A percentile compares a stretch with the other conserved stretches of the same genome.
Conservation (phyloP, 768 basidiomycete genomes). For the Kwoniella sp. region DNA sequence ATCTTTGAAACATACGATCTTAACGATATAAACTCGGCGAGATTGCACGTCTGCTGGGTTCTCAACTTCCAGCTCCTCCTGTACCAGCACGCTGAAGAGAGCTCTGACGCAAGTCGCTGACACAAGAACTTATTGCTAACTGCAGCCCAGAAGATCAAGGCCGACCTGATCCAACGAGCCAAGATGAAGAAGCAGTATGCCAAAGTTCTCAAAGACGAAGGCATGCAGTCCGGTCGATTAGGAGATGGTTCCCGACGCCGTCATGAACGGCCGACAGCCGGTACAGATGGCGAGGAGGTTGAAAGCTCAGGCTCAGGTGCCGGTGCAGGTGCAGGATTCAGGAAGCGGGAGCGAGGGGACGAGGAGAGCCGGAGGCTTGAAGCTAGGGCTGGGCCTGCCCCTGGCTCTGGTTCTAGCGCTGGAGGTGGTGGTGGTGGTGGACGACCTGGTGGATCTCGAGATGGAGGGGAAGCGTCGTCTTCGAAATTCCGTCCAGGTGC, state of each 20-base stretch:
- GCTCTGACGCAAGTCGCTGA: not conserved
- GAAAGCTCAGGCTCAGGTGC: not conserved
- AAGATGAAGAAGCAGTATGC: constrained; percentile 60
- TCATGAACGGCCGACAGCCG: constrained; percentile 8
- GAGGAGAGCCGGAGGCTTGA: constrained; percentile 7
- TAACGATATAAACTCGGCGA: too few relatives aligned
- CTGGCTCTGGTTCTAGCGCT: constrained; percentile 12
- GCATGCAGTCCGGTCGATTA: constrained; percentile 74
- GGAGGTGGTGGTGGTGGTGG: not conserved
- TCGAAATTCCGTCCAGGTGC: not conserved
- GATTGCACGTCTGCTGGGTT: too few relatives aligned
- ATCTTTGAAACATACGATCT: too few relatives aligned
- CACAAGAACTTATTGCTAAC: too few relatives aligned
- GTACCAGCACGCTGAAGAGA: too few relatives aligned
- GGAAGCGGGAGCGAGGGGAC: constrained; percentile 5
- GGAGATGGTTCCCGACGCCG: constrained; percentile 44
- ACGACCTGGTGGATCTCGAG: not conserved
- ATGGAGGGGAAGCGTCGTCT: not conserved
- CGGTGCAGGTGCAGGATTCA: constrained; percentile 28
- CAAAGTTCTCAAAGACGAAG: constrained; percentile 75
- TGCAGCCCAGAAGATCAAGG: constrained; percentile 55
- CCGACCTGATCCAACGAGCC: constrained; percentile 51
- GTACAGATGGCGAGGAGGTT: too few relatives aligned
- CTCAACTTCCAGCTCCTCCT: too few relatives aligned
- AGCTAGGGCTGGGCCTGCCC: constrained; percentile 18